Conservation (phyloP, 345 rosid species). For the Aquilaria sinensis region DNA sequence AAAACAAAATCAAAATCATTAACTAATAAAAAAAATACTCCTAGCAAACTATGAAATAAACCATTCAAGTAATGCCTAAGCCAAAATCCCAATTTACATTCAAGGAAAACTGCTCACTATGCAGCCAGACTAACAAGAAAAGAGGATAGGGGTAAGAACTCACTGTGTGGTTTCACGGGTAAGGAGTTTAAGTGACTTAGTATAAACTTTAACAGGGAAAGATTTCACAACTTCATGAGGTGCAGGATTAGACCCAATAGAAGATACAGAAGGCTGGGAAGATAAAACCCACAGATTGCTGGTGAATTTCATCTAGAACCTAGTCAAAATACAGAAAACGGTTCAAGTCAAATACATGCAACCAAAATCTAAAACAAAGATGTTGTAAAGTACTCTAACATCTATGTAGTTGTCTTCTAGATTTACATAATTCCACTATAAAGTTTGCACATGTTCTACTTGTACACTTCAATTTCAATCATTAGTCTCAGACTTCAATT, state of each 20-base stretch:
- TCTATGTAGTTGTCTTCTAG: no score
- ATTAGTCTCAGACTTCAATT: no score
- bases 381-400: no score
- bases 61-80: not conserved
- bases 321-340: conserved; percentile 25
- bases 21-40: not conserved
- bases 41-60: not conserved
- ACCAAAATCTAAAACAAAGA: no score
- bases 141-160: conserved; percentile 6
- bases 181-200: conserved; percentile 45
- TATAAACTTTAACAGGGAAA: conserved; percentile 56
- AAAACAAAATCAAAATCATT: no score
- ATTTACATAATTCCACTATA: no score
- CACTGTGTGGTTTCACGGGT: conserved; percentile 82
- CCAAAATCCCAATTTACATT: not conserved
- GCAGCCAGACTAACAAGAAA: no score
- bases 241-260: conserved; percentile 94
- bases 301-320: conserved; percentile 99
- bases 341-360: conserved; percentile 24
- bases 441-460: no score
- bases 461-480: no score
- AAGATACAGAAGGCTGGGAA: conserved; percentile 77
- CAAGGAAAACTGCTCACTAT: conserved; percentile 2
- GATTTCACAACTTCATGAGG: conserved; percentile 83
- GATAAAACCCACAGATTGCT: conserved; percentile 92